Conservation (phyloP, 2,329 filamentous ascomycete genomes). For the Metarhizium guizhouense region DNA sequence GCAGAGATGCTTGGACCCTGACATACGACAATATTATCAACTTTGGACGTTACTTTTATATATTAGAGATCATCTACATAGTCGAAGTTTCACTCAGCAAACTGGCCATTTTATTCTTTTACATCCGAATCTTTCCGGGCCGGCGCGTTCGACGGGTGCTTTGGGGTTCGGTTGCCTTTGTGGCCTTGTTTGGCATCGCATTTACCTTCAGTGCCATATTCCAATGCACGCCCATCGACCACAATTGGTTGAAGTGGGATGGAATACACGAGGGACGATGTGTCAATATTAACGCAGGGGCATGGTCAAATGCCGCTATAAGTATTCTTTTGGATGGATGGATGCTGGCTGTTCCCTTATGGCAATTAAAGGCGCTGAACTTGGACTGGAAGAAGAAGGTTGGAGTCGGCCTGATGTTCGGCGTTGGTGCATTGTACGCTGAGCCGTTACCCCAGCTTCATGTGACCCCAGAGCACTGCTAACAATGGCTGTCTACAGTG, state of each 20-base stretch:
- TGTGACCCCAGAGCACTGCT: neutral
- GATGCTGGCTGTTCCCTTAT: slow-evolving; percentile 42
- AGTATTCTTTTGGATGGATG: slow-evolving; percentile 43
- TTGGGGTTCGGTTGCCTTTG: slow-evolving; percentile 32
- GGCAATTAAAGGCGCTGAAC: slow-evolving; percentile 31
- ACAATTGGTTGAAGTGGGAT: slow-evolving; percentile 46
- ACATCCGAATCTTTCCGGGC: slow-evolving; percentile 43
- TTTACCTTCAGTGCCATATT: slow-evolving; percentile 37
- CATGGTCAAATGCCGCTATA: slow-evolving; percentile 42
- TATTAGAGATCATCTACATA: slow-evolving; percentile 37
- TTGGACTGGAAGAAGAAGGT: slow-evolving; percentile 39
- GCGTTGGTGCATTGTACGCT: slow-evolving; percentile 36
- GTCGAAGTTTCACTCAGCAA: slow-evolving; percentile 36
- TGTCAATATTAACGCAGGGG: slow-evolving; percentile 37
- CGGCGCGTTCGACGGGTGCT: slow-evolving; percentile 28
- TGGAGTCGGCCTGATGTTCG: slow-evolving; percentile 41
- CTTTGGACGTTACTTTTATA: slow-evolving; percentile 34
- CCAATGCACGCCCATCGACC: slow-evolving; percentile 41
- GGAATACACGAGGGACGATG: slow-evolving; percentile 37
- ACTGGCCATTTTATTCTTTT: slow-evolving; percentile 44
- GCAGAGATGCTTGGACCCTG: slow-evolving; percentile 43
- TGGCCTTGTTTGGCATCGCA: slow-evolving; percentile 27
- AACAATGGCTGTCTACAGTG: slow-evolving; percentile 13
- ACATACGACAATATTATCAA: slow-evolving; percentile 28
- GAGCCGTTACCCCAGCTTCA: too few relatives aligned